These are phyloP conservation scores for Debaryomyces sp. DNA, from an alignment of 1,139 yeast genomes.

Conservation along the genomic window DNA sequence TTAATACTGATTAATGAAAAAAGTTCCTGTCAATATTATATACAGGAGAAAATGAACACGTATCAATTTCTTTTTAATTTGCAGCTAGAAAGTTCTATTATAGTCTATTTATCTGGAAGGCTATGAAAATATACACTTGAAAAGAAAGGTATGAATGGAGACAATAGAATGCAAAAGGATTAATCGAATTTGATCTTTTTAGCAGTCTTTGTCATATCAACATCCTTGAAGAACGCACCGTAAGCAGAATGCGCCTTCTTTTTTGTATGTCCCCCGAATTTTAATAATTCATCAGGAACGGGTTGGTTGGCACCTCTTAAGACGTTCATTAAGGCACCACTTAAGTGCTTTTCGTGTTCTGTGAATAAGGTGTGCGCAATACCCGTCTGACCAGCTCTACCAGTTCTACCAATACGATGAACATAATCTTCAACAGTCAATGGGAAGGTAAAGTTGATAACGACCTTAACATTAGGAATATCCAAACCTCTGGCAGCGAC, in stretches of 20 bases:
- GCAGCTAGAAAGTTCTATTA: constrained; percentile 10
- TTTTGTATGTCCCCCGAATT: constrained; percentile 97
- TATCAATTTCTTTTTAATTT: constrained; percentile 6
- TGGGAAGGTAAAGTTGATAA: constrained; percentile 95
- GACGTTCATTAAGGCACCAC: constrained; percentile 93
- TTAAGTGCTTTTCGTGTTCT: constrained; percentile 93
- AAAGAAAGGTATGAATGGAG: background rate
- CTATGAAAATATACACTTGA: background rate
- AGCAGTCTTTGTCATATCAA: constrained; percentile 84
- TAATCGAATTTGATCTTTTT: constrained; percentile 85
- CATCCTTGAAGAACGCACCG: constrained; percentile 95
- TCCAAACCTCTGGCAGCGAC: constrained; percentile 99
- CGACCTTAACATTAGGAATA: constrained; percentile 96
- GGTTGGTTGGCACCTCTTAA: constrained; percentile 92
- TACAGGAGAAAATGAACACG: constrained; percentile 11
- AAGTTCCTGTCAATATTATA: constrained; percentile 2
- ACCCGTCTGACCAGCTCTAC: constrained; percentile 97
- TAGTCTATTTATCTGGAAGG: constrained; percentile 5
- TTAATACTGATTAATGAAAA: background rate
- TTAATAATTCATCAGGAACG: constrained; percentile 94
- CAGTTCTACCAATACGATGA: constrained; percentile 97
- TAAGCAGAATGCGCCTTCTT: constrained; percentile 95
- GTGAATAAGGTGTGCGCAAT: constrained; percentile 94
- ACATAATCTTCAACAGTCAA: constrained; percentile 97
- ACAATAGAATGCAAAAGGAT: constrained; percentile 1